Evolutionary conservation across 225 moss, liverwort and hornwort genomes (phyloP).

Genomic region (Climacium dendroides): DNA sequence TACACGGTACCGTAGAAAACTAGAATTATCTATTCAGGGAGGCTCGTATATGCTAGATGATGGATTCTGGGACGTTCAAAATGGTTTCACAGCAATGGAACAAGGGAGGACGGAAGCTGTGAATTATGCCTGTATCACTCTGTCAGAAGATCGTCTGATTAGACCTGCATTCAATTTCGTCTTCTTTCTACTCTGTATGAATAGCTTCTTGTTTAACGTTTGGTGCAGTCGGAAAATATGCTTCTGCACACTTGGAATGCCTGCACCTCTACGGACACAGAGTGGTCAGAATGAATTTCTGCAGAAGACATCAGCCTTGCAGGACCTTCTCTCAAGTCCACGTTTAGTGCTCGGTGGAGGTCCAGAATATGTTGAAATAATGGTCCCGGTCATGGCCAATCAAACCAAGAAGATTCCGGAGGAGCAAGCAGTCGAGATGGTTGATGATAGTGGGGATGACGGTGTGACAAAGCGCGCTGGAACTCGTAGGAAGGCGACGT

Average conservation of each 20-base stretch:
- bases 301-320: constrained; percentile 34
- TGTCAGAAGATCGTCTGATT: neutral
- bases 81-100: neutral
- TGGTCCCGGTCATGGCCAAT: constrained; percentile 60
- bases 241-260: constrained; percentile 66
- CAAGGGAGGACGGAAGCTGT: neutral
- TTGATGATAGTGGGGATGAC: constrained; percentile 50
- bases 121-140: neutral
- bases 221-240: constrained; percentile 80
- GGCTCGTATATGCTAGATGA: neutral
- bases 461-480: constrained; percentile 37
- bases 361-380: constrained; percentile 54
- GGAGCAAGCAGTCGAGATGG: constrained; percentile 30
- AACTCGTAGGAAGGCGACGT: constrained; percentile 52
- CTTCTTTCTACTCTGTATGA: neutral
- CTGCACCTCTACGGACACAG: constrained; percentile 25
- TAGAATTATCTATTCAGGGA: neutral
- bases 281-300: constrained; percentile 26
- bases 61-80: neutral
- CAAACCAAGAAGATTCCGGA: constrained; percentile 37
- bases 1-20: neutral
- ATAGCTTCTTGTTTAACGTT: neutral
- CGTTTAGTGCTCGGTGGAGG: constrained; percentile 50
- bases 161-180: neutral
- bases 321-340: constrained; percentile 36